Base-by-base conservation (phyloP, 768 basidiomycete genomes). In the Hortiboletus campestris region DNA sequence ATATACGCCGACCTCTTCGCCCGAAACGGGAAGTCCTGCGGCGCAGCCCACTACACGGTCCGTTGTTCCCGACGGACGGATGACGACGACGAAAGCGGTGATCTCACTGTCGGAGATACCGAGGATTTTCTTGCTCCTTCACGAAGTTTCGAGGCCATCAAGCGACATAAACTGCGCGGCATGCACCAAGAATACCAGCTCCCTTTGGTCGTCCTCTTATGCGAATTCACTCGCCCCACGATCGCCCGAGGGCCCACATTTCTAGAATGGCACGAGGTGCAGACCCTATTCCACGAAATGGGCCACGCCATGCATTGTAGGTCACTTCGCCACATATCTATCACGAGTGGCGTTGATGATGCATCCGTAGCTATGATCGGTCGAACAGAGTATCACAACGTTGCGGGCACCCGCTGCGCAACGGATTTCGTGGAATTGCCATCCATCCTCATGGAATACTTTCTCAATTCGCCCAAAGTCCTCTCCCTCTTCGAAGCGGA, bases 241-340 rank as follows among this genome's bases (percentile, higher is more conserved):
- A 58, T 79, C 17, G 72, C 79, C n/a, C 73, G 77, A 13, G 88
- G 86, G 1, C 81, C 91, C 6, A 86, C 91, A 0, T 72, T 87
- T 47, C 74, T 99, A 20, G 85, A 87, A 53, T 98, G 95, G 94
- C 88, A 89, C 63, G 94, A 98, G 62, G 91, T 98, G 10, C 78
- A 89, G 68, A 98, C 96, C 2, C 75, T 98, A 22, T 97, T 94
- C 74, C 97, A 99, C 64, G 97, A 99, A 74, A 97, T 98, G 94
- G 97, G 97, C 1, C 97, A 99, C 74, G 97, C 97, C 12, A 94
- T 99, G 84, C 97, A 99, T 69, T 99, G 97, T 98, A 66, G 79
- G 94, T 79, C 16, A n/a, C 13, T 40, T 61, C 16, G 19, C 51
- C 38, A 19, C 28, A 31, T 34, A 39, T 48, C 28, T 41, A 44